Evolutionary conservation across 805 yeast species (phyloP), one percentile per base, ranked within the genome.

Genomic region (Priceomyces medius): DNA sequence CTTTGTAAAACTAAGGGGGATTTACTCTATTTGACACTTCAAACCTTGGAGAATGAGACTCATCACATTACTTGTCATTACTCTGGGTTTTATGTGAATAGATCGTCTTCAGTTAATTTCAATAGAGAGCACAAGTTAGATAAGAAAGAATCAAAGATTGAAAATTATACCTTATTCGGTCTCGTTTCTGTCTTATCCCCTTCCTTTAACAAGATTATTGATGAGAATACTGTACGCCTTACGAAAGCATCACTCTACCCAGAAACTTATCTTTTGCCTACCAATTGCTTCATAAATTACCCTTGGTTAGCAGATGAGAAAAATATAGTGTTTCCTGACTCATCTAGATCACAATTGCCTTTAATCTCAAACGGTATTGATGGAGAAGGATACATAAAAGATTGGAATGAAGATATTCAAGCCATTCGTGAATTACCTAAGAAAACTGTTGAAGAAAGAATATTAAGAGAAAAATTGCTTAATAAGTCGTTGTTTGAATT

Each of bases 381-480:
- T 48, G 85, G 82, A 31, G 74, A 77, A 20, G 82, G 76, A 37
- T 58, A 66, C 16, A 63, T 67, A 31, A 83, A 83, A 54, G 96
- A 91, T 54, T 90, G 95, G 86, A 89, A 89, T 60, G 96, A 85
- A 50, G 97, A 93, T 53, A 81, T 81, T 56, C 98, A 93, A 68
- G 74, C 88, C 2, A 74, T 88, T 36, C 78, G 80, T 47, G 97
- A 89, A 49, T 72, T 88, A 46, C 80, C 88, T 23, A 68, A 72
- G 26, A 56, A 71, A 2, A 61, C 76, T 18, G 63, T 88, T 40
- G 77, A 77, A 41, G 89, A 86, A 46, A 76, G 90, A 47, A 71
- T 88, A 37, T 66, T 82, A 35, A 77, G 90, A 51, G 99, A 93
- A 58, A 80, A 83, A 50, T 63, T 88, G 40, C 66, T 88, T 43